Evolutionary conservation across 2,329 filamentous ascomycete species (phyloP).

Genomic region (Pseudogymnoascus sp.): DNA sequence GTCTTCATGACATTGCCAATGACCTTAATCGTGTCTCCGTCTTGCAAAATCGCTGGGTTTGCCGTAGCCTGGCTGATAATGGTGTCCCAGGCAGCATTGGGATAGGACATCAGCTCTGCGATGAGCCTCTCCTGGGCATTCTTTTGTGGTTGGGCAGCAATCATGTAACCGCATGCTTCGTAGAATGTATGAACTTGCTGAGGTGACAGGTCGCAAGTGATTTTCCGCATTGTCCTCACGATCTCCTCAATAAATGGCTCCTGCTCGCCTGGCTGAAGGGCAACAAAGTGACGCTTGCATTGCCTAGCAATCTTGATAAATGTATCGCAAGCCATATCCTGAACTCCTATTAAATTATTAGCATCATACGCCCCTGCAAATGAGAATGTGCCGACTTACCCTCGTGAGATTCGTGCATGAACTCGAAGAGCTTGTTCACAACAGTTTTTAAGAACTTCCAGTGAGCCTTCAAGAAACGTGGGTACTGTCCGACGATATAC

Average conservation of each 20-base stretch:
- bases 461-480: constrained; percentile 94
- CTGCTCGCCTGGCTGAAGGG: constrained; percentile 83
- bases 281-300: constrained; percentile 94
- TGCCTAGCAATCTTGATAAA: constrained; percentile 99
- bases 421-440: constrained; percentile 98
- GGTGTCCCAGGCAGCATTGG: constrained; percentile 89
- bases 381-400: constrained; percentile 44
- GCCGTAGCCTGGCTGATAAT: constrained; percentile 85
- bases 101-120: constrained; percentile 83
- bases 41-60: constrained; percentile 80
- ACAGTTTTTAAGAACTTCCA: constrained; percentile 99
- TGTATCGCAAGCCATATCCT: constrained; percentile 99
- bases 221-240: constrained; percentile 88
- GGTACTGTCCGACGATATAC: constrained; percentile 99
- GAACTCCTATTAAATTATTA: constrained; percentile 58
- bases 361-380: constrained; percentile 10
- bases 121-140: constrained; percentile 87
- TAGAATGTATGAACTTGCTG: constrained; percentile 99
- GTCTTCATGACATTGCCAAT: constrained; percentile 99
- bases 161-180: constrained; percentile 98
- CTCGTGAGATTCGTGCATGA: constrained; percentile 99
- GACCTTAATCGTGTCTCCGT: constrained; percentile 93
- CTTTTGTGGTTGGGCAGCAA: constrained; percentile 93
- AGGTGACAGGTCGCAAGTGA: constrained; percentile 87
- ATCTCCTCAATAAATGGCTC: constrained; percentile 99